Evolutionary conservation across 257 asterid species (phyloP).

Genomic region (Nicotiana attenuata): DNA sequence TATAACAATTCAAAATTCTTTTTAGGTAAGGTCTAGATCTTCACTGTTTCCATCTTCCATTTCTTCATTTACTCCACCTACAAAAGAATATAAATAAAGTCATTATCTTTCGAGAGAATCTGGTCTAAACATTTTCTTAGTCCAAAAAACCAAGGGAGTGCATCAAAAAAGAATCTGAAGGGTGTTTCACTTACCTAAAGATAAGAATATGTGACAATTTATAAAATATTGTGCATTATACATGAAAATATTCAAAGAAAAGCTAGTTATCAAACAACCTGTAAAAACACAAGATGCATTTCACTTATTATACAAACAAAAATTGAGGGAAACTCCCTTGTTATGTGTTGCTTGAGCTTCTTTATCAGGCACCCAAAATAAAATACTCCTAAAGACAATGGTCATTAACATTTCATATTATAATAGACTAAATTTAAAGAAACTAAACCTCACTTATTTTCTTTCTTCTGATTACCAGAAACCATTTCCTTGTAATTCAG

Average conservation of each 20-base stretch:
- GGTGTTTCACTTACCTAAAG: neutral
- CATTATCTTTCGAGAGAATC: no score
- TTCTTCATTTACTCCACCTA: no score
- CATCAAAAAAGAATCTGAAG: no score
- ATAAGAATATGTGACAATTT: neutral
- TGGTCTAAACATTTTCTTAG: no score
- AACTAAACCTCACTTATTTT: neutral
- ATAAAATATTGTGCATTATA: no score
- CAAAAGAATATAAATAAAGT: no score
- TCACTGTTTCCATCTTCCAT: no score
- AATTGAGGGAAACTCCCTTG: neutral
- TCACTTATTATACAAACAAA: neutral
- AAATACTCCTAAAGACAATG: neutral
- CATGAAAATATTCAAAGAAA: neutral
- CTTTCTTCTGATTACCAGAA: neutral
- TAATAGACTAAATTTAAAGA: neutral
- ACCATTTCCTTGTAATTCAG: no score
- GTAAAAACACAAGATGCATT: neutral
- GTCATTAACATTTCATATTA: neutral
- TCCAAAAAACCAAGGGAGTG: no score
- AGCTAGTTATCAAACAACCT: neutral
- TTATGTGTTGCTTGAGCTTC: neutral
- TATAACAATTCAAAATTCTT: no score
- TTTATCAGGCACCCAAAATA: neutral
- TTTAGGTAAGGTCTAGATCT: no score